Percentiles rank a stretch among this genome's conserved stretches.
Evolutionary conservation across 768 basidiomycete species (phyloP).

Genomic region (Auriscalpium orientale): DNA sequence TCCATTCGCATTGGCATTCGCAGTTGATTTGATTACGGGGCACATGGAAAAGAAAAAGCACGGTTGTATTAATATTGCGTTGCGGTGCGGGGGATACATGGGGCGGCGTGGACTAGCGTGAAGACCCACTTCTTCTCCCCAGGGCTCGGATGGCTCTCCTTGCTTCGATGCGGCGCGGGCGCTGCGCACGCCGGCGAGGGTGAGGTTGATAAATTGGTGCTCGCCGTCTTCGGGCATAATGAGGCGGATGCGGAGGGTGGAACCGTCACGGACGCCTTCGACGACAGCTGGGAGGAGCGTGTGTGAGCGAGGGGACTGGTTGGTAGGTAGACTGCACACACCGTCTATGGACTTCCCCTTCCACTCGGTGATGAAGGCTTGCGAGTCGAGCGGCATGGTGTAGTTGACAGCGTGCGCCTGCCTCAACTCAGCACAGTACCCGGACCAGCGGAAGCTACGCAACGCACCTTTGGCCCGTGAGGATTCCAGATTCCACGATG

Average conservation of each 20-base stretch:
- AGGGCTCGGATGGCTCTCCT: slow-evolving; percentile 74
- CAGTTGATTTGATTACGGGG: background rate
- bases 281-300: slow-evolving; percentile 58
- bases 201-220: slow-evolving; percentile 86
- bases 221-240: slow-evolving; percentile 73
- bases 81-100: background rate
- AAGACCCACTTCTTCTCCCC: slow-evolving; percentile 76
- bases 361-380: slow-evolving; percentile 83
- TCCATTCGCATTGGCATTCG: background rate
- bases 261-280: slow-evolving; percentile 90
- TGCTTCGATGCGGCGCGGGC: slow-evolving; percentile 62
- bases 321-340: slow-evolving; percentile 23
- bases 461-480: slow-evolving; percentile 59
- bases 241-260: slow-evolving; percentile 81
- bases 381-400: slow-evolving; percentile 85
- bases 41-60: background rate
- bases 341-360: slow-evolving; percentile 89
- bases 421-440: slow-evolving; percentile 2
- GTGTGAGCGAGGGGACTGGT: background rate
- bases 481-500: slow-evolving; percentile 84
- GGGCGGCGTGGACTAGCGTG: background rate
- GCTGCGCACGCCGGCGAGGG: slow-evolving; percentile 75
- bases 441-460: background rate
- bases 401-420: slow-evolving; percentile 72
- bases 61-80: slow-evolving; percentile 1